These are phyloP conservation scores for Rhodotorula toruloides DNA, from an alignment of 768 basidiomycete genomes.

Conservation along the genomic window DNA sequence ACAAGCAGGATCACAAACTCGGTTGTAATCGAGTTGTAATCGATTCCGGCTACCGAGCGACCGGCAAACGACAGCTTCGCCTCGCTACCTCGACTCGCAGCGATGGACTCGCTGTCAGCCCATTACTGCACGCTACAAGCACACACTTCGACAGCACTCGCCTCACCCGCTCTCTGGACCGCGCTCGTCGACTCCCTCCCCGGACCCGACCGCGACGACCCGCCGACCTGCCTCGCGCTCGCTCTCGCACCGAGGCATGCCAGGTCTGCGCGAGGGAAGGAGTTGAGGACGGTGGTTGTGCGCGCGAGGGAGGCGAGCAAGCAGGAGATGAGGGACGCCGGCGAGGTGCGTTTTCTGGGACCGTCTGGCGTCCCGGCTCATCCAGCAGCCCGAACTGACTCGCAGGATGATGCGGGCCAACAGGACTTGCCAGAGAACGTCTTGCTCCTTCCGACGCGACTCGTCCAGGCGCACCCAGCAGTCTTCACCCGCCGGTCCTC, in stretches of 20 bases:
- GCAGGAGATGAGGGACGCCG: not conserved
- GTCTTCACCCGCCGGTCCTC: slow-evolving; percentile 11
- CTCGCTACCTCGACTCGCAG: too few relatives aligned
- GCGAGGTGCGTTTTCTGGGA: slow-evolving; percentile 7
- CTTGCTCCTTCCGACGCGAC: not conserved
- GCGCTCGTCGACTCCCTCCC: not conserved
- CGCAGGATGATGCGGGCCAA: not conserved
- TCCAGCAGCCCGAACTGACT: too few relatives aligned
- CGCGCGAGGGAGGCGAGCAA: slow-evolving; percentile 7
- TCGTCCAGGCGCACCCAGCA: not conserved
- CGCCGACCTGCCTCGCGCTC: not conserved
- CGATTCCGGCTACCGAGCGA: too few relatives aligned
- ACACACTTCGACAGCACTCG: not conserved
- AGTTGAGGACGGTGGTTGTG: not conserved
- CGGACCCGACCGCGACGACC: not conserved
- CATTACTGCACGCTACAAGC: not conserved
- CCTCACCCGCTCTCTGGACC: slow-evolving; percentile 1
- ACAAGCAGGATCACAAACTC: too few relatives aligned
- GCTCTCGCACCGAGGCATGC: not conserved
- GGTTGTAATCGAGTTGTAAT: too few relatives aligned
- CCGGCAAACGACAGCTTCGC: too few relatives aligned
- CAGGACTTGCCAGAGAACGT: not conserved
- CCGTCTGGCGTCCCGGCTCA: too few relatives aligned
- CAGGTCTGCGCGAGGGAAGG: too few relatives aligned
- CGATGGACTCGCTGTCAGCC: not conserved